A percentile compares a stretch with the other conserved stretches of the same genome.
These are phyloP conservation scores for Phaeosphaeriaceae sp. DNA, from an alignment of 2,329 filamentous ascomycete genomes.

Conservation along the genomic window DNA sequence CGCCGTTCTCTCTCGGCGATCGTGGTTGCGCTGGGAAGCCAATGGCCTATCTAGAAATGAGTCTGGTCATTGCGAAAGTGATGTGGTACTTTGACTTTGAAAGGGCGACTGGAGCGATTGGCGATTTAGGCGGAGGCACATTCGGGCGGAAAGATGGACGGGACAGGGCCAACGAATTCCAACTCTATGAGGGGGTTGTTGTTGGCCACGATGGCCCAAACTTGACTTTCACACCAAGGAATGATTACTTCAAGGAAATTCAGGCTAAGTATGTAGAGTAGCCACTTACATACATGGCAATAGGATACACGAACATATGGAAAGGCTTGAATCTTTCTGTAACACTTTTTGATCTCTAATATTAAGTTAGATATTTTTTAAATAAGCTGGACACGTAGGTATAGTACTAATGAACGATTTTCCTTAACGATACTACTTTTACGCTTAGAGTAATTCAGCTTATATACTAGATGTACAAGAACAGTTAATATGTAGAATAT, in stretches of 20 bases:
- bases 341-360: too few relatives aligned
- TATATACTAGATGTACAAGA: too few relatives aligned
- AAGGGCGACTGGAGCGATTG: neutral
- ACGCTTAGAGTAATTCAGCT: too few relatives aligned
- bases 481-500: too few relatives aligned
- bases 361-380: too few relatives aligned
- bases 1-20: constrained; percentile 8
- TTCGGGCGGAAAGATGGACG: neutral
- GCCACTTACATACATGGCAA: too few relatives aligned
- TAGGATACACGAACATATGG: too few relatives aligned
- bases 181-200: neutral
- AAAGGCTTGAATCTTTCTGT: too few relatives aligned
- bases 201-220: neutral
- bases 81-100: constrained; percentile 15
- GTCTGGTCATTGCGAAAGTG: constrained; percentile 8
- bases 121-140: neutral
- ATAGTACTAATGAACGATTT: too few relatives aligned
- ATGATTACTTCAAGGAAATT: neutral
- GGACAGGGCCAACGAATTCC: neutral
- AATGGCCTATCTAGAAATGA: constrained; percentile 12
- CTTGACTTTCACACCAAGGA: neutral
- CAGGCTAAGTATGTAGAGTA: too few relatives aligned
- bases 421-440: too few relatives aligned
- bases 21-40: constrained; percentile 11
- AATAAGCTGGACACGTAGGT: too few relatives aligned